Base-by-base conservation (phyloP, 1,139 yeast genomes). In the Saccharomyces uvarum region DNA sequence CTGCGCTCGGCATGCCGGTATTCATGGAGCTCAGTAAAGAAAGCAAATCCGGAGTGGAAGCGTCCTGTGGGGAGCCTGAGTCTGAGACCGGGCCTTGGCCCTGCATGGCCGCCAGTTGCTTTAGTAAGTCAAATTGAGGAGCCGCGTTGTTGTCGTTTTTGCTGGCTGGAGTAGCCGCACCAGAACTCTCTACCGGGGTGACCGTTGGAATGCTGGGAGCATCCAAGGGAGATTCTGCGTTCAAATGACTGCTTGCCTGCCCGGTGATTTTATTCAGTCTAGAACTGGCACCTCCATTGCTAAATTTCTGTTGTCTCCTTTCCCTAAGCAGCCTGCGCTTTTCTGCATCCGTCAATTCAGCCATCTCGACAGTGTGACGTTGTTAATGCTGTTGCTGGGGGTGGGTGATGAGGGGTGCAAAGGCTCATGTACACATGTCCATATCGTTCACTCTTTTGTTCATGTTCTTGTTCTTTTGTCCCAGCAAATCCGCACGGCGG, bases 281-380 rank as follows among this genome's bases (percentile, higher is more conserved):
- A 16, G 76, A 75, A 2, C 80, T 66, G 24, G 83, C 86, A 50
- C 77, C 77, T 2, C 86, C 85, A 57, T 79, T 75, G 53, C 77
- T 75, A 76, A 86, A 78, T 68, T 84, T 85, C 60, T 87, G 86
- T 52, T 82, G 85, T 61, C 91, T 76, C 65, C 89, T 77, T 65
- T 86, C 90, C 57, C 90, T 77, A 44, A 85, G 71, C 29, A 83
- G 63, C 55, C 76, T 74, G 62, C 84, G 79, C 71, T 81, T 84
- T 63, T 86, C 91, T 48, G 82, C 85, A 4, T 83, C 86, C 31
- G 79, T 68, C 52, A 79, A 51, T 51, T 69, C 72, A 58, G 67
- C 61, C 68, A 68, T 64, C 11, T 47, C 19, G 26, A 11, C 44
- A 38, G 44, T 9, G 44, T 6, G n/a, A 38, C 44, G 44, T 16